Base-by-base conservation (phyloP, 176 grass and related monocot species). In the Phragmites australis region DNA sequence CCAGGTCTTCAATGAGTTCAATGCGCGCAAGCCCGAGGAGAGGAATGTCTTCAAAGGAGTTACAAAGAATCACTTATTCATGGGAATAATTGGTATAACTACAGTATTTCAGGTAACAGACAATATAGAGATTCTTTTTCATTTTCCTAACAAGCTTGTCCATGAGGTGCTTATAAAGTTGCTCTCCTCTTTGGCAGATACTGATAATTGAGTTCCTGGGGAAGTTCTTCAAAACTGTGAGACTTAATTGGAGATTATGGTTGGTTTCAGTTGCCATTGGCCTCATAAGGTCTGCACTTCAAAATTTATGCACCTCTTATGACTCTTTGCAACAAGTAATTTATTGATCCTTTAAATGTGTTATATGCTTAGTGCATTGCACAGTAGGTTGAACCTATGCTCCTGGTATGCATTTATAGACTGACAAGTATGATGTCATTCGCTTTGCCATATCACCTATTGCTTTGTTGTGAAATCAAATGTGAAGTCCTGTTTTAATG, bases 1-100 rank as follows among this genome's bases (percentile, higher is more conserved):
- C 76, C 79, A 97, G 94, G 88, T 97, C 57, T 94, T 97, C 76
- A 97, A 97, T 0, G 94, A 97, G 85, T 94, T 97, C 46, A 97
- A 97, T 85, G 94, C 91, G 0, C 89, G 94, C 42, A 97, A 97
- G 49, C 94, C 94, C 0, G 91, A 97, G 76, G 89, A 97, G 75
- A 90, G 14, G 51, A 94, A 97, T 79, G 85, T 97, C 55, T 94
- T 97, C 81, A 80, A 72, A 82, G 94, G 94, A 41, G 82, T 94
- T 22, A 94, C 94, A 29, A 90, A 87, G 44, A 97, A 92, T 70
- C 75, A 75, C 56, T 73, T 97, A 48, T 97, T 97, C 78, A 90
- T 94, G 72, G 87, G 82, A 50, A 97, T 97, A 80, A 70, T 97
- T 62, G 83, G 85, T 30, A 56, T 90, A 85, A 97, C 94, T 13